These are phyloP conservation scores for Ophiocordyceps australis DNA, from an alignment of 2,329 filamentous ascomycete genomes.

Conservation along the genomic window DNA sequence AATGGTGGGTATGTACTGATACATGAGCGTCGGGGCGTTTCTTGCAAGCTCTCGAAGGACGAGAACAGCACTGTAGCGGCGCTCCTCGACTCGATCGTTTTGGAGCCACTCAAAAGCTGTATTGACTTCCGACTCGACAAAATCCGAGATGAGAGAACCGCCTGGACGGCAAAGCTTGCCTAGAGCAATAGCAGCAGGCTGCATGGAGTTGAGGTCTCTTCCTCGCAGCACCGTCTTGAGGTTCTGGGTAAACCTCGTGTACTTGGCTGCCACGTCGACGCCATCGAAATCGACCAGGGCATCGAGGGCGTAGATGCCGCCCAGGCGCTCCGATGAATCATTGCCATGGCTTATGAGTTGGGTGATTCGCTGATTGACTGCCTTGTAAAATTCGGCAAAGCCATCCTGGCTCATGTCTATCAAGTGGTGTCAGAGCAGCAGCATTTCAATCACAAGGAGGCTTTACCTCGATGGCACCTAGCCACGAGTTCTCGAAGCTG, in stretches of 20 bases:
- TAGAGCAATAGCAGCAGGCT: constrained; percentile 72
- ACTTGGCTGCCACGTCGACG: constrained; percentile 83
- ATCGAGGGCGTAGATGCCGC: constrained; percentile 82
- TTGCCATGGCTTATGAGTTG: constrained; percentile 64
- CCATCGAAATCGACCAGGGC: constrained; percentile 92
- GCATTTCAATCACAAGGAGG: not conserved
- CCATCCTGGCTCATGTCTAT: constrained; percentile 63
- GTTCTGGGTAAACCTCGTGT: constrained; percentile 83
- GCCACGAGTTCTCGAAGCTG: constrained; percentile 37
- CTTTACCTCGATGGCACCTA: constrained; percentile 34
- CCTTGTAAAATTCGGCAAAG: constrained; percentile 44
- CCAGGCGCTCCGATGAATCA: constrained; percentile 76
- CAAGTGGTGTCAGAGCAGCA: constrained; percentile 4
- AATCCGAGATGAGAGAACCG: constrained; percentile 81
- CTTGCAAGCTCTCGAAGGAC: constrained; percentile 79
- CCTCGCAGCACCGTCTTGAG: constrained; percentile 76
- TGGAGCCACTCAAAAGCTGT: constrained; percentile 94
- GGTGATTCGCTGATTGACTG: constrained; percentile 38
- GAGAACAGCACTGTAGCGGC: constrained; percentile 82
- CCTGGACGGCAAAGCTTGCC: constrained; percentile 84
- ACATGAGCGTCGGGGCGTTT: constrained; percentile 89
- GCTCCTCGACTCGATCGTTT: constrained; percentile 81
- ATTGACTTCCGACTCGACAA: constrained; percentile 94
- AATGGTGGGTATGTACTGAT: constrained; percentile 85
- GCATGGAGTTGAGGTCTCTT: constrained; percentile 81